Conservation (phyloP, 495 filamentous ascomycete species). For the Aspergillus avenaceus region DNA sequence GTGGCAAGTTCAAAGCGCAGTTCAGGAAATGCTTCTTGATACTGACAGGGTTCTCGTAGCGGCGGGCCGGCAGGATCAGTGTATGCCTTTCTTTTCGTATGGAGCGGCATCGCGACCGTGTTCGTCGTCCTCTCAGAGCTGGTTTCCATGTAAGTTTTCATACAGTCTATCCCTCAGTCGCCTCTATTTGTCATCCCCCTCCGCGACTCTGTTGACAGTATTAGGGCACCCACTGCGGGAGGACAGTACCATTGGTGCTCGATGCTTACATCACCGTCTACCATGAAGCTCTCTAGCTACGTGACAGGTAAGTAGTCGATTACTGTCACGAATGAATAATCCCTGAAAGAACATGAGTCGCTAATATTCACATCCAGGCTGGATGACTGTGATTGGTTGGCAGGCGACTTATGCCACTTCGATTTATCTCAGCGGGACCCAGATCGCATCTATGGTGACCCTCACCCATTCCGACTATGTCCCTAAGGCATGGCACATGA, state of each 20-base stretch:
- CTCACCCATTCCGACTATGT: slow-evolving; percentile 28
- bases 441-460: slow-evolving; percentile 36
- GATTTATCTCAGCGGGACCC: slow-evolving; percentile 22
- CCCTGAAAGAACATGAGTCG: no score
- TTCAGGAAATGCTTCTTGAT: neutral
- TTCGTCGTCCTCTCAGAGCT: neutral
- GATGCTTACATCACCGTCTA: slow-evolving; percentile 34
- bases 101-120: neutral
- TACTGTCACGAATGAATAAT: no score
- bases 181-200: neutral
- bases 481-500: slow-evolving; percentile 40
- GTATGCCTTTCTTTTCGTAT: neutral
- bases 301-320: slow-evolving; percentile 39
- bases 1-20: neutral
- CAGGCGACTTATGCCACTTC: slow-evolving; percentile 37
- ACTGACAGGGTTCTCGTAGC: neutral
- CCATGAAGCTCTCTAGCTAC: slow-evolving; percentile 37
- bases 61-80: neutral
- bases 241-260: slow-evolving; percentile 46
- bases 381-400: slow-evolving; percentile 29
- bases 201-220: neutral
- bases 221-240: slow-evolving; percentile 15
- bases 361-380: slow-evolving; percentile 21
- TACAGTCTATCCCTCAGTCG: neutral
- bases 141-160: neutral